Conservation (phyloP, 805 yeast genomes). For the Monosporozyma unispora region DNA sequence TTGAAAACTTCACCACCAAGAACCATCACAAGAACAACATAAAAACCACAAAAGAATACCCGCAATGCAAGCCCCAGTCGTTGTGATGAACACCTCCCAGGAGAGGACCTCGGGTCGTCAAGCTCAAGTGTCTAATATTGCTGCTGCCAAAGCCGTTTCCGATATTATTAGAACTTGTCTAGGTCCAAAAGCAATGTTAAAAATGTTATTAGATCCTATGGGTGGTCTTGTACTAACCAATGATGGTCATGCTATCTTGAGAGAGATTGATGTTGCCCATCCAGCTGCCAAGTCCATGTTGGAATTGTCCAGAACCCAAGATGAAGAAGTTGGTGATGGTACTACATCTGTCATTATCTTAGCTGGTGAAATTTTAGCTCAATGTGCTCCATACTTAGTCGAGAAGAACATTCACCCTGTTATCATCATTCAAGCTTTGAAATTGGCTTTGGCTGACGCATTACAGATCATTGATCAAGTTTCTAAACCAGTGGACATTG, state of each 20-base stretch:
- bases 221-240: conserved; percentile 94
- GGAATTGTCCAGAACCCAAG: conserved; percentile 93
- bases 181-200: conserved; percentile 98
- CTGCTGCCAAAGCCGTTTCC: conserved; percentile 99
- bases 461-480: conserved; percentile 77
- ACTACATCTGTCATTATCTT: conserved; percentile 94
- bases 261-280: conserved; percentile 96
- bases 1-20: not conserved
- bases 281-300: conserved; percentile 99
- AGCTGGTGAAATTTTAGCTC: conserved; percentile 95
- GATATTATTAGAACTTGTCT: conserved; percentile 96
- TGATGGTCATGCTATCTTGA: conserved; percentile 95
- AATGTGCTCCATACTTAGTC: conserved; percentile 78
- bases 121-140: conserved; percentile 93
- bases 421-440: conserved; percentile 86
- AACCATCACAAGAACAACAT: conserved; percentile 4
- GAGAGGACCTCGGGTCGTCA: conserved; percentile 94
- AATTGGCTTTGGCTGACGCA: conserved; percentile 85
- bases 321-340: conserved; percentile 98
- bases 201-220: conserved; percentile 91
- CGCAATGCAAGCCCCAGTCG: conserved; percentile 71
- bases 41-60: not conserved
- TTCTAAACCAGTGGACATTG: conserved; percentile 73
- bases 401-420: conserved; percentile 97
- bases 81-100: conserved; percentile 75